These are phyloP conservation scores for Pseudocercospora vitis DNA, from an alignment of 2,329 filamentous ascomycete species.

Conservation along the genomic window DNA sequence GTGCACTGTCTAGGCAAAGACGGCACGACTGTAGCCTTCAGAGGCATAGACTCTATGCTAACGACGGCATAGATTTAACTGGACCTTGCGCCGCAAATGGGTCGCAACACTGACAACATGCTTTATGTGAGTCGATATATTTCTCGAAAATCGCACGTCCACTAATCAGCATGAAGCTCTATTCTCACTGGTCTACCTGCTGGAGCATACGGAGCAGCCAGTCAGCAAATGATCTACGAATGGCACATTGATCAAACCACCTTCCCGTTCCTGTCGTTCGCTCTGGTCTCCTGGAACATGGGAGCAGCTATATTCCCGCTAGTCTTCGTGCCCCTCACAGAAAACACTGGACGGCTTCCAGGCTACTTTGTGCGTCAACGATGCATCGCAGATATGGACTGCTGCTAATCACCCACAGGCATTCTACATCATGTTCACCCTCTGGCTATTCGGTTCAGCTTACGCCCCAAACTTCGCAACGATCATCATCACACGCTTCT, in stretches of 20 bases:
- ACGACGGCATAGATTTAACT: slow-evolving; percentile 28
- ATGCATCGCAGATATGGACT: neutral
- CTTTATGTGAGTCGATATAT: slow-evolving; percentile 22
- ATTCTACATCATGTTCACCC: slow-evolving; percentile 34
- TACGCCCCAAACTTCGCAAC: slow-evolving; percentile 65
- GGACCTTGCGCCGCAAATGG: slow-evolving; percentile 33
- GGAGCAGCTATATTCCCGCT: slow-evolving; percentile 36
- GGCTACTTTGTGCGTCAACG: slow-evolving; percentile 28
- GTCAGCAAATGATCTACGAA: slow-evolving; percentile 28
- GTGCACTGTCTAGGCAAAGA: neutral
- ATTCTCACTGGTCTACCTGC: slow-evolving; percentile 34
- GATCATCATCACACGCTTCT: slow-evolving; percentile 44
- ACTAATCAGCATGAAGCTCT: slow-evolving; percentile 25
- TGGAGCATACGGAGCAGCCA: slow-evolving; percentile 33
- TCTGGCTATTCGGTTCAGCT: slow-evolving; percentile 35
- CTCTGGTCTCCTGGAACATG: slow-evolving; percentile 36
- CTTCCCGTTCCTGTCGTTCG: slow-evolving; percentile 37
- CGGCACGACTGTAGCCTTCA: too few relatives aligned
- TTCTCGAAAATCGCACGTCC: neutral
- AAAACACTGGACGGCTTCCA: slow-evolving; percentile 33
- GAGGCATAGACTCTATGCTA: neutral
- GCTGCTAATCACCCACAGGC: slow-evolving; percentile 5
- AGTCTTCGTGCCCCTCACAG: slow-evolving; percentile 36
- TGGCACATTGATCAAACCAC: slow-evolving; percentile 27
- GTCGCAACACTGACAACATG: slow-evolving; percentile 34